phyloP scores from a whole-genome alignment of 2,329 filamentous ascomycete genomes.

The Bertia moriformis region DNA sequence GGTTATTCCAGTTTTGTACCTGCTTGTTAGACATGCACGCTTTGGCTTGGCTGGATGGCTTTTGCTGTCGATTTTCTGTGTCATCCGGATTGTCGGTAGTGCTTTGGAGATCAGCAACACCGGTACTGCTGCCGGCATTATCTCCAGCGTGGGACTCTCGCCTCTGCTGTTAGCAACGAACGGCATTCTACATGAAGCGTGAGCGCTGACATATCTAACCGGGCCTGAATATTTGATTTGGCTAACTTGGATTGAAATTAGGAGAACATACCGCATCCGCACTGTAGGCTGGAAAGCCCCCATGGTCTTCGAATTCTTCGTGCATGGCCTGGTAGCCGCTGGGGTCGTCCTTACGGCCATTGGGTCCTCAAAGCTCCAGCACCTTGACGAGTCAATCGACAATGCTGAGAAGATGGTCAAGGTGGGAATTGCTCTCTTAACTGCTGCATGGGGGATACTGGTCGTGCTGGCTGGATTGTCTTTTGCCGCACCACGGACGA shows the following conservation, averaged over 20 bases:
- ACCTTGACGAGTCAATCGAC: conserved; percentile 4
- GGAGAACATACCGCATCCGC: conserved; percentile 7
- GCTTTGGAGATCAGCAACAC: conserved; percentile 5
- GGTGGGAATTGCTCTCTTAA: conserved; percentile 5
- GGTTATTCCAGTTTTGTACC: conserved; percentile 6
- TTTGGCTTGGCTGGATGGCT: conserved; percentile 10
- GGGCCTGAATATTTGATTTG: background rate
- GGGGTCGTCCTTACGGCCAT: conserved; percentile 6
- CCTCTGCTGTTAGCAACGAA: conserved; percentile 10
- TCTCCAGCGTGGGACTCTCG: conserved; percentile 11
- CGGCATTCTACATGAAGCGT: conserved; percentile 13
- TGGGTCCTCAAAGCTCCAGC: conserved; percentile 5
- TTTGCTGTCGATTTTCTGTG: conserved; percentile 11
- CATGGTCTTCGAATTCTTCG: conserved; percentile 1
- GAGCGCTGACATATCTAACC: conserved; percentile 3
- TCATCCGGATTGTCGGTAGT: conserved; percentile 9
- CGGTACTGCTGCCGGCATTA: conserved; percentile 9
- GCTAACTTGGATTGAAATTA: no score
- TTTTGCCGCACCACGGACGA: conserved; percentile 2
- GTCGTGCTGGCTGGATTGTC: conserved; percentile 4
- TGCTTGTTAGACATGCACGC: conserved; percentile 9
- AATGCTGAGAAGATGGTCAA: conserved; percentile 5
- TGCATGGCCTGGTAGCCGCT: conserved; percentile 6
- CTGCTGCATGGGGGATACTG: conserved; percentile 5
- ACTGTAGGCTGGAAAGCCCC: conserved; percentile 1